A percentile compares a stretch with the other conserved stretches of the same genome.
Evolutionary conservation across 2,329 filamentous ascomycete genomes (phyloP).

Genomic region (Pseudopyrenochaeta lycopersici): DNA sequence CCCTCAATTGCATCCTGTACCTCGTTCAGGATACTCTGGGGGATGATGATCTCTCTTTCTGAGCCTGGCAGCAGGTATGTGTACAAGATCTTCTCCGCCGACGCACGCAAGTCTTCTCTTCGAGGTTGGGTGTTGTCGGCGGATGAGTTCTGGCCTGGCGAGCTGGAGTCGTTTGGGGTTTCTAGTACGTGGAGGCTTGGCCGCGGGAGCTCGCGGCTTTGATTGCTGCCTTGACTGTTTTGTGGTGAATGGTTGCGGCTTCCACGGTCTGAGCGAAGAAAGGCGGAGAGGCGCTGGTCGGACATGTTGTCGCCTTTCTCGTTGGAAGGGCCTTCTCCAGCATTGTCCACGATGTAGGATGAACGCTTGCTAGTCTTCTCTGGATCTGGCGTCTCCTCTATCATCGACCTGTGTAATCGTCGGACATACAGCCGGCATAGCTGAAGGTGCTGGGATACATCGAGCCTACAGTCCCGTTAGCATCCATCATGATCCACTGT

Average conservation of each 20-base stretch:
- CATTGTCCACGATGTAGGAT: slow-evolving; percentile 77
- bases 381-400: slow-evolving; percentile 90
- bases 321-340: slow-evolving; percentile 68
- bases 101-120: slow-evolving; percentile 86
- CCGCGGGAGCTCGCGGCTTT: slow-evolving; percentile 61
- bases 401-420: slow-evolving; percentile 89
- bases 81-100: slow-evolving; percentile 98
- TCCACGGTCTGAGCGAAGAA: slow-evolving; percentile 71
- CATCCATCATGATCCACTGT: not conserved
- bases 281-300: slow-evolving; percentile 91
- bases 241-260: slow-evolving; percentile 57
- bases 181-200: slow-evolving; percentile 72
- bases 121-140: slow-evolving; percentile 41
- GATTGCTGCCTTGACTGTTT: slow-evolving; percentile 62
- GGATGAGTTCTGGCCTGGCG: slow-evolving; percentile 54
- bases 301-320: slow-evolving; percentile 72
- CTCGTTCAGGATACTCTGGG: slow-evolving; percentile 83
- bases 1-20: slow-evolving; percentile 91
- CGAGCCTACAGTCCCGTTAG: slow-evolving; percentile 75
- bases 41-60: slow-evolving; percentile 94
- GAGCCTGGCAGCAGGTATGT: slow-evolving; percentile 95
- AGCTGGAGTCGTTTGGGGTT: slow-evolving; percentile 67
- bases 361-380: slow-evolving; percentile 88
- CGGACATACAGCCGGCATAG: slow-evolving; percentile 97
- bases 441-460: slow-evolving; percentile 99